Conservation (phyloP, 2,329 filamentous ascomycete genomes). For the Sarocladiaceae sp. region DNA sequence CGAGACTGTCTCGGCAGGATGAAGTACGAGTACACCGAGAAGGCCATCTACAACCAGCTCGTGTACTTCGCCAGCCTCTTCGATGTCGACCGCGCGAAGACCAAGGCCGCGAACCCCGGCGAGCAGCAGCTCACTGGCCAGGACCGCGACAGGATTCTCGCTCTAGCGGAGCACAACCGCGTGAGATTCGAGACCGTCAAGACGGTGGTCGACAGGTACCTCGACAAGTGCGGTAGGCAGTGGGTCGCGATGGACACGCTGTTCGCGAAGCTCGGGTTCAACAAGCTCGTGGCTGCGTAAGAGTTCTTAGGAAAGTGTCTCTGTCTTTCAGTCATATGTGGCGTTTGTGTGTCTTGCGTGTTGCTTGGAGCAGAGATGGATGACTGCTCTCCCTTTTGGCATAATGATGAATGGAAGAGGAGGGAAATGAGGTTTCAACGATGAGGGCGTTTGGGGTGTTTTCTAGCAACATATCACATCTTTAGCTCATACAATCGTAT, state of each 20-base stretch:
- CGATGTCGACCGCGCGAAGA: slow-evolving; percentile 77
- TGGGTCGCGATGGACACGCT: slow-evolving; percentile 92
- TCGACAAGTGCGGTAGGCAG: slow-evolving; percentile 83
- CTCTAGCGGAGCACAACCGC: slow-evolving; percentile 77
- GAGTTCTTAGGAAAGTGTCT: neutral
- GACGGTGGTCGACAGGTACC: slow-evolving; percentile 71
- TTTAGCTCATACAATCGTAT: no score
- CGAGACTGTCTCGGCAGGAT: slow-evolving; percentile 81
- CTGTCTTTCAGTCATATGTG: no score
- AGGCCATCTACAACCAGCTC: slow-evolving; percentile 90
- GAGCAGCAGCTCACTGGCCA: slow-evolving; percentile 36
- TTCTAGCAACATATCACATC: no score
- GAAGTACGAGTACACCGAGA: slow-evolving; percentile 81
- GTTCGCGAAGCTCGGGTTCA: slow-evolving; percentile 63
- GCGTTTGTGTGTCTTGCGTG: no score
- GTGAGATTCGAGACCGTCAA: slow-evolving; percentile 70
- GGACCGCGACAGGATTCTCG: slow-evolving; percentile 59
- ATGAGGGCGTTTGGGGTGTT: no score
- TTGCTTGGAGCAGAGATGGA: no score
- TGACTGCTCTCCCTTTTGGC: no score
- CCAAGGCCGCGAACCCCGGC: slow-evolving; percentile 41
- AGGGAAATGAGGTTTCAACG: neutral
- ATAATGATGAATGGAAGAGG: no score
- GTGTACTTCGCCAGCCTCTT: slow-evolving; percentile 80
- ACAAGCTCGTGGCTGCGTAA: slow-evolving; percentile 20